Percentiles rank a stretch among this genome's conserved stretches.
Evolutionary conservation across 345 rosid genomes (phyloP).

Genomic region (Pistacia atlantica): DNA sequence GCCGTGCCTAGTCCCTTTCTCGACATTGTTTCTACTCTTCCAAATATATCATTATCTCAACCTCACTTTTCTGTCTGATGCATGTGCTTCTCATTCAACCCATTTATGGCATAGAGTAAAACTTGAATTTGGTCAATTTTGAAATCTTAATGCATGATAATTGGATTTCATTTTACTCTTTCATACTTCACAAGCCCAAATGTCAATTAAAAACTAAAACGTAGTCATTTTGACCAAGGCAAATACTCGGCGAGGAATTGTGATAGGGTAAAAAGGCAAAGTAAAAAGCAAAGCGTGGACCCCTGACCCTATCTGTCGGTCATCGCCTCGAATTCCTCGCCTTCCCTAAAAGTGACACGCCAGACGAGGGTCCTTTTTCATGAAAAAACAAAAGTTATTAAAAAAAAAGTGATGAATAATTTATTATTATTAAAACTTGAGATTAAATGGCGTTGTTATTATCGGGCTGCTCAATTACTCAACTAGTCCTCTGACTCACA

Average conservation of each 20-base stretch:
- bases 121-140: too few relatives aligned
- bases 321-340: constrained; percentile 54
- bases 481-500: constrained; percentile 88
- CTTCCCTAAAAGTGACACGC: constrained; percentile 49
- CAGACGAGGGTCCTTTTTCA: constrained; percentile 47
- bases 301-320: constrained; percentile 52
- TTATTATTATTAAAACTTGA: neutral
- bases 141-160: too few relatives aligned
- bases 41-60: constrained; percentile 22
- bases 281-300: constrained; percentile 43
- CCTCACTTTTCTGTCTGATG: neutral
- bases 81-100: neutral
- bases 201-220: neutral
- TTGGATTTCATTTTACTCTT: too few relatives aligned
- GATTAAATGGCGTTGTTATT: constrained; percentile 48
- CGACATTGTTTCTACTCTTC: constrained; percentile 28
- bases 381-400: constrained; percentile 19
- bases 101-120: too few relatives aligned
- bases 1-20: constrained; percentile 39
- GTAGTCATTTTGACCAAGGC: constrained; percentile 32
- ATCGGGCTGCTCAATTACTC: constrained; percentile 76
- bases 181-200: too few relatives aligned
- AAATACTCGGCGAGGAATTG: constrained; percentile 32
- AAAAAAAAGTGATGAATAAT: neutral
- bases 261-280: constrained; percentile 21